A percentile compares a stretch with the other conserved stretches of the same genome.
Evolutionary conservation across 805 yeast genomes (phyloP).

Genomic region (Cyberlindnera nakhonratchasimensis): DNA sequence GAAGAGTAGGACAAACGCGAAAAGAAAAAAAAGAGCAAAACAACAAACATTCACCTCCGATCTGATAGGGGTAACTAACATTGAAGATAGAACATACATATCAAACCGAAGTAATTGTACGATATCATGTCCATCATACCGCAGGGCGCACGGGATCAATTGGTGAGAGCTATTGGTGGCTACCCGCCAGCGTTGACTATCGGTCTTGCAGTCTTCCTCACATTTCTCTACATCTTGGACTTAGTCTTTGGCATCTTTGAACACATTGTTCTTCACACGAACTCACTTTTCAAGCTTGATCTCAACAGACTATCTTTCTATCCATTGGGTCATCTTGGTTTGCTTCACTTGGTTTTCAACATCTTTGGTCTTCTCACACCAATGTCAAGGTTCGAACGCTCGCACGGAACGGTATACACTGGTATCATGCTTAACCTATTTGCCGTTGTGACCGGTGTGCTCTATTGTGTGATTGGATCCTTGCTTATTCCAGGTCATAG

Average conservation of each 20-base stretch:
- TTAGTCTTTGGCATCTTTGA: conserved; percentile 29
- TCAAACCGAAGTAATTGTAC: too few species aligned
- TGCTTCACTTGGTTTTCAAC: conserved; percentile 62
- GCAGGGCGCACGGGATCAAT: background rate
- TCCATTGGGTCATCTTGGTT: conserved; percentile 62
- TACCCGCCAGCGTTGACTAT: conserved; percentile 58
- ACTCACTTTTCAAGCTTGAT: conserved; percentile 47
- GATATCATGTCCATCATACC: background rate
- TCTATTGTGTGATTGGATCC: conserved; percentile 29
- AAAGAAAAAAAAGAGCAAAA: too few species aligned
- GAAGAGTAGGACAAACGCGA: too few species aligned
- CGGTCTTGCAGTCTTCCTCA: conserved; percentile 56
- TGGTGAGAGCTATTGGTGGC: conserved; percentile 10
- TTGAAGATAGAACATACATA: too few species aligned
- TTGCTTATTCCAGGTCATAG: conserved; percentile 48
- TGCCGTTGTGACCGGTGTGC: conserved; percentile 60
- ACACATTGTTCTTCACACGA: conserved; percentile 50
- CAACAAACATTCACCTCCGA: too few species aligned
- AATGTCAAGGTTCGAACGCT: conserved; percentile 60
- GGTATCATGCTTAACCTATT: conserved; percentile 73
- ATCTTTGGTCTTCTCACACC: conserved; percentile 54
- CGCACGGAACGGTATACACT: conserved; percentile 81
- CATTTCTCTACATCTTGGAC: conserved; percentile 40
- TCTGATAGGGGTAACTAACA: too few species aligned
- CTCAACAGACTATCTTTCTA: conserved; percentile 50